phyloP scores from a whole-genome alignment of 176 grass and related monocot genomes.

The Luzula sylvatica region DNA sequence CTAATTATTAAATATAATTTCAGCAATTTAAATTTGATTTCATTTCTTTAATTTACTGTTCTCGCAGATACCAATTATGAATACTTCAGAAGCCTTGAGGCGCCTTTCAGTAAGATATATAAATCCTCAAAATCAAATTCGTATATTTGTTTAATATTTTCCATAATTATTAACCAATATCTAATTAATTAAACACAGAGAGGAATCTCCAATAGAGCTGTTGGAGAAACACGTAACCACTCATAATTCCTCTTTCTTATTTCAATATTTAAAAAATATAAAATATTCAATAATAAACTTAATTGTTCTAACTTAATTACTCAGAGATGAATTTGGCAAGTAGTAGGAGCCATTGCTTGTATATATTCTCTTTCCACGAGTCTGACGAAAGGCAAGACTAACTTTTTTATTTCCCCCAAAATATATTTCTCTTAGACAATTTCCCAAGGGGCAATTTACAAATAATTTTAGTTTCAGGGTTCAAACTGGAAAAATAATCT shows the following conservation, averaged over 20 bases:
- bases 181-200: constrained; percentile 38
- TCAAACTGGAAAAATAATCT: constrained; percentile 64
- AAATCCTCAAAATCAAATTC: not conserved
- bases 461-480: constrained; percentile 29
- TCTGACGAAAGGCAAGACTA: constrained; percentile 47
- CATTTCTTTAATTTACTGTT: constrained; percentile 13
- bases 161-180: constrained; percentile 8
- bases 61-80: constrained; percentile 49
- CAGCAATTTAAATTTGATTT: constrained; percentile 8
- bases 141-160: not conserved
- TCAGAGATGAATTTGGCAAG: constrained; percentile 83
- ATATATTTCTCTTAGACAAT: not conserved
- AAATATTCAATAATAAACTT: not conserved
- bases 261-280: constrained; percentile 26
- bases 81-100: constrained; percentile 47
- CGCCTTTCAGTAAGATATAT: constrained; percentile 74
- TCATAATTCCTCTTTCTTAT: constrained; percentile 11
- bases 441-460: not conserved
- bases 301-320: not conserved
- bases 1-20: constrained; percentile 1
- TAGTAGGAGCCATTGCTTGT: constrained; percentile 87
- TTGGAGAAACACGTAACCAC: constrained; percentile 87
- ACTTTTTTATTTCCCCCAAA: too few species aligned
- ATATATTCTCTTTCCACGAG: constrained; percentile 71
- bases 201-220: constrained; percentile 88